Percentiles rank a stretch among this genome's conserved stretches.
Evolutionary conservation across 2,329 filamentous ascomycete species (phyloP).

Genomic region (Alternaria sp.): DNA sequence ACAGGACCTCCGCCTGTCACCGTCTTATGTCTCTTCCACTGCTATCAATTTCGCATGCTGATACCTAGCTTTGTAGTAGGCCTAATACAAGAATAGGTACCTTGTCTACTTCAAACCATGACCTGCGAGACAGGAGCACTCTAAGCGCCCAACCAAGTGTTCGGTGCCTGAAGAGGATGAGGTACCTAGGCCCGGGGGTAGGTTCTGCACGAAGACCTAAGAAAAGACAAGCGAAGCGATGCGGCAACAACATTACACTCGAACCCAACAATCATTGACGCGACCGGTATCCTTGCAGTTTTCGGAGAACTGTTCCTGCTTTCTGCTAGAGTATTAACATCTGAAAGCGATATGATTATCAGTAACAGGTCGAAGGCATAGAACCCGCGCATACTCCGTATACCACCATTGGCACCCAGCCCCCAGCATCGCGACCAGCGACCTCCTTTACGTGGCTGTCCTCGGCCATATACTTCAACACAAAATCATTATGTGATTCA

Average conservation of each 20-base stretch:
- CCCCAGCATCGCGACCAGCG: not conserved
- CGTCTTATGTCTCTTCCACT: not conserved
- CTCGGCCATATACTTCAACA: too few species aligned
- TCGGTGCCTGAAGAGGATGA: slow-evolving; percentile 1
- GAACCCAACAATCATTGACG: not conserved
- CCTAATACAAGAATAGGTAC: slow-evolving; percentile 3
- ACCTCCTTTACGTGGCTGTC: not conserved
- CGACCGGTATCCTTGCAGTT: not conserved
- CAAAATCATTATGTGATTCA: not conserved
- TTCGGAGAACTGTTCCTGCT: not conserved
- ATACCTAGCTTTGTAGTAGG: not conserved
- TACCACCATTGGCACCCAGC: not conserved
- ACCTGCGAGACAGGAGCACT: not conserved
- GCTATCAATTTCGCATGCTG: not conserved
- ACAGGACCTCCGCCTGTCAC: not conserved
- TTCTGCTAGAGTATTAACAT: not conserved
- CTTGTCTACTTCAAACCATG: not conserved
- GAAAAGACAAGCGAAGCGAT: slow-evolving; percentile 8
- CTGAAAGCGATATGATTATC: not conserved
- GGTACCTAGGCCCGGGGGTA: not conserved
- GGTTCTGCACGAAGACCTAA: slow-evolving; percentile 12
- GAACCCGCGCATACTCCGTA: not conserved
- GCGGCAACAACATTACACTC: not conserved
- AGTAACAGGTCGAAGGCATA: not conserved
- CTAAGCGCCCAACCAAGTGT: not conserved